Percentiles rank a stretch among this genome's conserved stretches.
These are phyloP conservation scores for Acanthamoeba healyi DNA, from an alignment of 208 protist genomes.

Conservation along the genomic window DNA sequence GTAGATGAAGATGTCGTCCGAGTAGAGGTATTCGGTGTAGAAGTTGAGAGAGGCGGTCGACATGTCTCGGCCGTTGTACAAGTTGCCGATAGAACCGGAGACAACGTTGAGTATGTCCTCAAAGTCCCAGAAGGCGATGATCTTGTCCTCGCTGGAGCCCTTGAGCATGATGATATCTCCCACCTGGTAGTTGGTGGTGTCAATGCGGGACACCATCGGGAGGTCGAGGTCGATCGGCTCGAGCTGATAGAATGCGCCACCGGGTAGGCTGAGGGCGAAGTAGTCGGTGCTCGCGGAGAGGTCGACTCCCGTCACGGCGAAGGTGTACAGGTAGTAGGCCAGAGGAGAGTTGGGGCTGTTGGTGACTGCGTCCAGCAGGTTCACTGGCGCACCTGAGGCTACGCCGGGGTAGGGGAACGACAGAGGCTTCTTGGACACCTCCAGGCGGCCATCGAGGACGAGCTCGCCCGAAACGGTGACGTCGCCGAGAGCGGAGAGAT, in stretches of 20 bases:
- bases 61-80: constrained; percentile 48
- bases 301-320: not conserved
- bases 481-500: not conserved
- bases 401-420: constrained; percentile 32
- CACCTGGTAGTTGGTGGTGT: constrained; percentile 25
- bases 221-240: constrained; percentile 51
- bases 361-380: not conserved
- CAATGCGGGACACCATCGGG: constrained; percentile 12
- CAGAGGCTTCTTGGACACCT: not conserved
- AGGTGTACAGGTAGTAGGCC: not conserved
- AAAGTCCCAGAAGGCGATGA: constrained; percentile 69
- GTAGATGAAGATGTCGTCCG: constrained; percentile 62
- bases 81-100: not conserved
- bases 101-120: constrained; percentile 46
- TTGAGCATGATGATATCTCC: constrained; percentile 64
- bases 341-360: not conserved
- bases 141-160: constrained; percentile 31
- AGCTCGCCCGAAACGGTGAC: not conserved
- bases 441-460: not conserved
- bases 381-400: not conserved
- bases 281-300: not conserved
- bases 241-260: constrained; percentile 41
- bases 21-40: constrained; percentile 64
- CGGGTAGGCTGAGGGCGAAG: not conserved
- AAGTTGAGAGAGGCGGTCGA: constrained; percentile 10